Percentiles rank a stretch among this genome's conserved stretches.
phyloP scores from a whole-genome alignment of 164 flowering plant species.

The Magnolia sinica region DNA sequence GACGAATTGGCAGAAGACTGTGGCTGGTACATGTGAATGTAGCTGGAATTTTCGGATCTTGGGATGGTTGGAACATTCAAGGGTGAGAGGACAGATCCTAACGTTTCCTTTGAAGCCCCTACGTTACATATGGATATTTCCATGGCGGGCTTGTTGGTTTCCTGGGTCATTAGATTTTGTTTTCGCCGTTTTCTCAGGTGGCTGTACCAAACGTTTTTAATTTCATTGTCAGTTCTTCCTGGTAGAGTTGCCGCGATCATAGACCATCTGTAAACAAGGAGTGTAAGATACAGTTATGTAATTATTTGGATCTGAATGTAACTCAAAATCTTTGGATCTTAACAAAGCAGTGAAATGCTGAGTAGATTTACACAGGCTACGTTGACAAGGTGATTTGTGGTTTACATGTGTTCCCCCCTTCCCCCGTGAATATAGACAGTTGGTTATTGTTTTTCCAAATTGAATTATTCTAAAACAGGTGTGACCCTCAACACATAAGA shows the following conservation, averaged over 20 bases:
- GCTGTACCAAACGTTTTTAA: conserved; percentile 61
- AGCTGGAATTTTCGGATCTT: not conserved
- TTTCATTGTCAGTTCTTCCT: conserved; percentile 60
- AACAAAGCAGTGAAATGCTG: too few species aligned
- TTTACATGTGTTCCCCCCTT: not conserved
- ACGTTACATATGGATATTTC: not conserved
- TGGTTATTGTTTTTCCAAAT: too few species aligned
- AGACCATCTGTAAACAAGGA: conserved; percentile 36
- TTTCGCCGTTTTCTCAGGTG: conserved; percentile 40
- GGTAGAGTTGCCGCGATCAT: conserved; percentile 52
- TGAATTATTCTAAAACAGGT: too few species aligned
- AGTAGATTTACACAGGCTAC: too few species aligned
- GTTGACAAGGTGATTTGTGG: too few species aligned
- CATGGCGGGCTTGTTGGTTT: not conserved
- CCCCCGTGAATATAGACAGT: too few species aligned
- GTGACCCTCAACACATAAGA: too few species aligned
- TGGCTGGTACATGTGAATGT: not conserved
- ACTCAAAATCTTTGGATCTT: too few species aligned
- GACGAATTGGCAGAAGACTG: not conserved
- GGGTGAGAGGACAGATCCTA: not conserved
- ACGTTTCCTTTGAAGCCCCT: not conserved
- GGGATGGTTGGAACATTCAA: not conserved
- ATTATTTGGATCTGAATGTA: too few species aligned
- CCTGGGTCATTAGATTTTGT: not conserved
- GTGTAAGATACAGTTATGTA: not conserved